A percentile compares a stretch with the other conserved stretches of the same genome.
Evolutionary conservation across 169 alveolate species (phyloP).

Genomic region (Plasmodium gallinaceum): DNA sequence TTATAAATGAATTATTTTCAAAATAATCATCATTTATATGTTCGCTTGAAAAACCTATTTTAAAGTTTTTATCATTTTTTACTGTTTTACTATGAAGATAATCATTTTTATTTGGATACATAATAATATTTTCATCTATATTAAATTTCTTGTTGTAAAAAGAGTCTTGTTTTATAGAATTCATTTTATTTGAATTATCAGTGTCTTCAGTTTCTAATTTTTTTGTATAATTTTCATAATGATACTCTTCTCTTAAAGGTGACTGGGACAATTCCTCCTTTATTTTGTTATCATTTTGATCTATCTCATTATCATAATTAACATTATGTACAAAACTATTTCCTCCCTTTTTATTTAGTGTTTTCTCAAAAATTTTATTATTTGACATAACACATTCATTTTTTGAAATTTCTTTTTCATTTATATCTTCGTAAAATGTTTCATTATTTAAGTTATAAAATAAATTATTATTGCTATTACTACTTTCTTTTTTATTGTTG

Average conservation of each 20-base stretch:
- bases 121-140: not conserved
- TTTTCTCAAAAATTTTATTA: not conserved
- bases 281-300: not conserved
- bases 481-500: slow-evolving; percentile 3
- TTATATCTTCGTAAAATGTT: not conserved
- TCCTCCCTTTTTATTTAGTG: too few species aligned
- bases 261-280: not conserved
- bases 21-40: not conserved
- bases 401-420: not conserved
- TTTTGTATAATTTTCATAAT: not conserved
- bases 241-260: not conserved
- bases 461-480: not conserved
- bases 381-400: not conserved
- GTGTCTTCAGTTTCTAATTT: not conserved
- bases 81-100: not conserved
- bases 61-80: not conserved
- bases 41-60: not conserved
- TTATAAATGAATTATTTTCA: not conserved
- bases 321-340: not conserved
- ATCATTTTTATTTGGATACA: not conserved
- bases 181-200: not conserved
- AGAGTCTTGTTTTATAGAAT: not conserved
- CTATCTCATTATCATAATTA: not conserved
- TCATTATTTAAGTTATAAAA: not conserved
- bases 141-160: not conserved